phyloP scores from a whole-genome alignment of 805 yeast genomes.

The Myxozyma vanderwaltii region DNA sequence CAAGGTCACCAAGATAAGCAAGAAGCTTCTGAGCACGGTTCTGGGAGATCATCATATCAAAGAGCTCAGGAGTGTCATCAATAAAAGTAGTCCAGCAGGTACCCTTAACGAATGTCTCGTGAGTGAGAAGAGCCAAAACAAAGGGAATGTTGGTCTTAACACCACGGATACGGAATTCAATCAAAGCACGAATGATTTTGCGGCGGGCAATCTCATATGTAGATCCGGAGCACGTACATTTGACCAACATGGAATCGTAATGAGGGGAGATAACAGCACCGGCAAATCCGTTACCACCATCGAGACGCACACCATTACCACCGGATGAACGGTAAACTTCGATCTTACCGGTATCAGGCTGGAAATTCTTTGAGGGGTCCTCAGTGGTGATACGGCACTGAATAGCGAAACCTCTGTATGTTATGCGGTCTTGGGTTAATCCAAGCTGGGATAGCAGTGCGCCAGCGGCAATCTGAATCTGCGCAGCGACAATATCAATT shows the following conservation, averaged over 20 bases:
- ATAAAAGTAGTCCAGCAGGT: conserved; percentile 98
- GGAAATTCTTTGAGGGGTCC: conserved; percentile 94
- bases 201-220: conserved; percentile 96
- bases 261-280: conserved; percentile 96
- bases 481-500: conserved; percentile 96
- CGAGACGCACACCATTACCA: conserved; percentile 98
- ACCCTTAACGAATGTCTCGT: conserved; percentile 82
- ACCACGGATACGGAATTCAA: conserved; percentile 98
- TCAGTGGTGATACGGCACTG: conserved; percentile 99
- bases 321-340: conserved; percentile 98
- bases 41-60: conserved; percentile 91
- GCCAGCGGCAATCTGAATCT: conserved; percentile 98
- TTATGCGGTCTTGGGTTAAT: conserved; percentile 87
- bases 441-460: conserved; percentile 92
- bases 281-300: conserved; percentile 98
- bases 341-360: conserved; percentile 97
- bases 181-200: conserved; percentile 94
- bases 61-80: conserved; percentile 95
- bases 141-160: conserved; percentile 98
- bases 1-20: conserved; percentile 87
- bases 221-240: conserved; percentile 96
- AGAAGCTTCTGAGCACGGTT: conserved; percentile 95
- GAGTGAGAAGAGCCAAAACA: conserved; percentile 84
- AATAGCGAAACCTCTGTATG: conserved; percentile 96
- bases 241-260: conserved; percentile 97